Conservation (phyloP, 2,329 filamentous ascomycete species). For the Aspergillus versicolor region DNA sequence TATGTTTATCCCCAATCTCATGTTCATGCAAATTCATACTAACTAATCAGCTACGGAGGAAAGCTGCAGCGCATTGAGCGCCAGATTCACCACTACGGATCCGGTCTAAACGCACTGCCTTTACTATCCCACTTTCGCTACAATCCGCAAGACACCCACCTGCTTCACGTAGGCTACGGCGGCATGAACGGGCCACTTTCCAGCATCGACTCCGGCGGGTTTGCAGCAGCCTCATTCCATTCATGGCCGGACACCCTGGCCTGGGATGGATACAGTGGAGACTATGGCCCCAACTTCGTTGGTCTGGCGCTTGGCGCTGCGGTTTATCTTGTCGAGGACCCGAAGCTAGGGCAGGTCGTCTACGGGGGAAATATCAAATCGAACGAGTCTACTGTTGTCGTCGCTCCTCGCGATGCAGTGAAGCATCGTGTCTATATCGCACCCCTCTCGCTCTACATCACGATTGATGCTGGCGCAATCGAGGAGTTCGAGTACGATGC, state of each 20-base stretch:
- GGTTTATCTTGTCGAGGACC: conserved; percentile 51
- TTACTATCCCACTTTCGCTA: conserved; percentile 54
- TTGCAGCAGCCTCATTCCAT: conserved; percentile 57
- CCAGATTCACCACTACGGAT: conserved; percentile 63
- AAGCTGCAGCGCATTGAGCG: conserved; percentile 45
- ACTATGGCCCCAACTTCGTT: conserved; percentile 58
- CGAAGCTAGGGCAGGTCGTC: conserved; percentile 47
- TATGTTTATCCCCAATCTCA: neutral
- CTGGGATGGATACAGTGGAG: conserved; percentile 59
- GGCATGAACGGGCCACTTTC: conserved; percentile 54
- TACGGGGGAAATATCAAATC: conserved; percentile 47
- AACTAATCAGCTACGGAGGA: conserved; percentile 35
- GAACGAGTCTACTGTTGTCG: neutral
- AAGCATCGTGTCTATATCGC: neutral
- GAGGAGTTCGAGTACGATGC: neutral
- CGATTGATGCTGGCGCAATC: neutral
- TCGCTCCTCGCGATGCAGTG: neutral
- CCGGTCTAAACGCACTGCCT: conserved; percentile 57
- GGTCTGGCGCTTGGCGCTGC: conserved; percentile 52
- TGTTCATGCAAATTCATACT: no score
- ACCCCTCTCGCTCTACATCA: neutral
- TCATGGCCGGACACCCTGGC: conserved; percentile 55
- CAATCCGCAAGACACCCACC: conserved; percentile 48
- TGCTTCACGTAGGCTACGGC: conserved; percentile 56
- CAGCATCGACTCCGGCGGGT: conserved; percentile 57